phyloP scores from a whole-genome alignment of 306 rosid species.

The Fragaria vesca region DNA sequence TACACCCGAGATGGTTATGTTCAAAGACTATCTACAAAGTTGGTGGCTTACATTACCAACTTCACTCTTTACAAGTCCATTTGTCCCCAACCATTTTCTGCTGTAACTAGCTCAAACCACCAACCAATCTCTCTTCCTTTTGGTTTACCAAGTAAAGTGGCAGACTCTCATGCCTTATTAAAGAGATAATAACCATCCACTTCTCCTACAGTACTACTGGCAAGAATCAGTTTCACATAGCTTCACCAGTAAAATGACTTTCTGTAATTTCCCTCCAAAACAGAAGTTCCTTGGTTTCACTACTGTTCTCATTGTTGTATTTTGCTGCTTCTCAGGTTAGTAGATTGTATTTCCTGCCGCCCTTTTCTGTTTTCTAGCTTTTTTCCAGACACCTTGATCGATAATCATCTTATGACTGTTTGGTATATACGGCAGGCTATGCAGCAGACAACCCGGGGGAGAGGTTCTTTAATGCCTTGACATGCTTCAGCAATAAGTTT shows the following conservation, averaged over 20 bases:
- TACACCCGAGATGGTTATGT: not conserved
- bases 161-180: slow-evolving; percentile 27
- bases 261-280: slow-evolving; percentile 8
- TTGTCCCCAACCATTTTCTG: slow-evolving; percentile 22
- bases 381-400: not conserved
- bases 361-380: not conserved
- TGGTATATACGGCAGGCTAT: slow-evolving; percentile 30
- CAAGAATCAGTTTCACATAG: not conserved
- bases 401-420: not conserved
- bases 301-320: slow-evolving; percentile 20
- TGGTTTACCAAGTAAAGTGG: slow-evolving; percentile 31
- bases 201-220: not conserved
- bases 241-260: slow-evolving; percentile 36
- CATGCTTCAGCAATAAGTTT: slow-evolving; percentile 52
- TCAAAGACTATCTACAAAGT: slow-evolving; percentile 30
- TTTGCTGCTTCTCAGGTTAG: slow-evolving; percentile 45
- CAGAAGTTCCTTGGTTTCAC: slow-evolving; percentile 20
- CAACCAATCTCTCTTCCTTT: slow-evolving; percentile 30
- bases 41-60: slow-evolving; percentile 38
- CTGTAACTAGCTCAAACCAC: slow-evolving; percentile 24
- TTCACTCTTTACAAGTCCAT: slow-evolving; percentile 28
- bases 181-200: slow-evolving; percentile 8
- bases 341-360: not conserved
- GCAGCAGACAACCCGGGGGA: slow-evolving; percentile 38
- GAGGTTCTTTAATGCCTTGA: slow-evolving; percentile 40